These are phyloP conservation scores for Lachancea cidri DNA, from an alignment of 805 yeast species.

Conservation along the genomic window DNA sequence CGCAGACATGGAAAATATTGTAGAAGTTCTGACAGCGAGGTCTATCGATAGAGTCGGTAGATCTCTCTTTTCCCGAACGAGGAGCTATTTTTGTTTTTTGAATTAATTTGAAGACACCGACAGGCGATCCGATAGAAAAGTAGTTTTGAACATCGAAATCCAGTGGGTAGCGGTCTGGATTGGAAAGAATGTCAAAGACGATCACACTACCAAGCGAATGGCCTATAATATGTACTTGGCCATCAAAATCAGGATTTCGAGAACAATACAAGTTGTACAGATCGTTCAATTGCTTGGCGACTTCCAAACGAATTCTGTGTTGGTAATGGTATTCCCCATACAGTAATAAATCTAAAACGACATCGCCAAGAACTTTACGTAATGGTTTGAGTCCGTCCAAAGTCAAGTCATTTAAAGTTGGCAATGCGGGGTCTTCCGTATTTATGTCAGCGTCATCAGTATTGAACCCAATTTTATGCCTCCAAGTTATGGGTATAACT, in stretches of 20 bases:
- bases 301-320: slow-evolving; percentile 55
- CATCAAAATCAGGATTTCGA: slow-evolving; percentile 68
- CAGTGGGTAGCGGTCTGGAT: slow-evolving; percentile 42
- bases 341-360: slow-evolving; percentile 74
- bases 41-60: slow-evolving; percentile 19
- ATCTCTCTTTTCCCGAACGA: slow-evolving; percentile 9
- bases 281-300: slow-evolving; percentile 56
- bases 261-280: slow-evolving; percentile 54
- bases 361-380: slow-evolving; percentile 79
- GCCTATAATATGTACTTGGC: slow-evolving; percentile 77
- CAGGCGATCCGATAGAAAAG: slow-evolving; percentile 85
- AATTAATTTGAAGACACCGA: slow-evolving; percentile 78
- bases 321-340: slow-evolving; percentile 70
- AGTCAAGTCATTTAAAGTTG: slow-evolving; percentile 66
- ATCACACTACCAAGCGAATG: slow-evolving; percentile 92
- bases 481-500: slow-evolving; percentile 88
- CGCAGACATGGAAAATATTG: slow-evolving; percentile 85
- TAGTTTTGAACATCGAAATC: slow-evolving; percentile 69
- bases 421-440: slow-evolving; percentile 40
- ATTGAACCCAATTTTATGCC: slow-evolving; percentile 66
- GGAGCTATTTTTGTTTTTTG: slow-evolving; percentile 56
- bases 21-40: slow-evolving; percentile 66
- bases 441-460: slow-evolving; percentile 41
- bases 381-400: slow-evolving; percentile 73
- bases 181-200: slow-evolving; percentile 63